Evolutionary conservation across 306 rosid species (phyloP).

Genomic region (Trifolium repens): DNA sequence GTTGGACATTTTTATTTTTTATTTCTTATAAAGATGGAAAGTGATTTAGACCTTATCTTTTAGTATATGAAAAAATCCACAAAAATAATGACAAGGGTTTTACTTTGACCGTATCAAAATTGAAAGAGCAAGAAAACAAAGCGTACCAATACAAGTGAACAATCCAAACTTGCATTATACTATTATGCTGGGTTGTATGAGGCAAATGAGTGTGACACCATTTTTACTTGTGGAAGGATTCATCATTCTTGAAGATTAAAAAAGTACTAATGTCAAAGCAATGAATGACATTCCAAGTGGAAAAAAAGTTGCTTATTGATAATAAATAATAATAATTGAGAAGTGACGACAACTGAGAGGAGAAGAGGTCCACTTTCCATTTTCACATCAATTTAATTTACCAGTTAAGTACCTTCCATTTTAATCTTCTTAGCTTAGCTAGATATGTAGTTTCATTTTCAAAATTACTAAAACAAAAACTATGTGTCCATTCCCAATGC

Average conservation of each 20-base stretch:
- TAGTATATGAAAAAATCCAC: no score
- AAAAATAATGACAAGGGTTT: background rate
- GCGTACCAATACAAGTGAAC: slow-evolving; percentile 22
- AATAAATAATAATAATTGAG: background rate
- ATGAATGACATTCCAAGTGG: background rate
- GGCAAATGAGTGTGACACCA: background rate
- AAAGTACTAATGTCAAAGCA: background rate
- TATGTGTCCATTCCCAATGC: slow-evolving; percentile 39
- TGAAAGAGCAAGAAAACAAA: slow-evolving; percentile 24
- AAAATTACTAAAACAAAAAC: background rate
- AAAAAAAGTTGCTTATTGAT: background rate
- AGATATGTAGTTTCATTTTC: no score
- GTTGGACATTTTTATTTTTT: no score
- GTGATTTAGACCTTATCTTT: no score
- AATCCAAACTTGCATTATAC: background rate
- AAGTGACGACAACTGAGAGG: background rate
- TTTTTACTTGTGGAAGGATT: background rate
- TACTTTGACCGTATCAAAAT: slow-evolving; percentile 18
- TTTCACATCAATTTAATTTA: background rate
- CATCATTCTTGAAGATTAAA: background rate
- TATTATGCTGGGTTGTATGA: background rate
- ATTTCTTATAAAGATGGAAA: no score
- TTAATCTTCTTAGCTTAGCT: background rate
- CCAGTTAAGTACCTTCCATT: background rate
- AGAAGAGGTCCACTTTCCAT: background rate